Conservation (phyloP, 768 basidiomycete genomes). For the Lentinula aciculospora region DNA sequence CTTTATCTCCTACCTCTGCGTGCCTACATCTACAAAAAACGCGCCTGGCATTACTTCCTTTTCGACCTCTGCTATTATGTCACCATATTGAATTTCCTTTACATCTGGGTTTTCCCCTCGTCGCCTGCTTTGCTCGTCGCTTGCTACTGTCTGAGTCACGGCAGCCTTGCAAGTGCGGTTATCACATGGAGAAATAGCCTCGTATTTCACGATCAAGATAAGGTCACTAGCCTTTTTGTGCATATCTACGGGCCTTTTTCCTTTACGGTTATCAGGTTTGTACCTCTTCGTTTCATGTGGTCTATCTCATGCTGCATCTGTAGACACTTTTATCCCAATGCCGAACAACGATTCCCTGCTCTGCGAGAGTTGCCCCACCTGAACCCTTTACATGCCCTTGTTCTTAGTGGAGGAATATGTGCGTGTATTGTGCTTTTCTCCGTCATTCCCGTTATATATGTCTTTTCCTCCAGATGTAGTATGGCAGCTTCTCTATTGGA, state of each 20-base stretch:
- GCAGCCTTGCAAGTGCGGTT: slow-evolving; percentile 87
- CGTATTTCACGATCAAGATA: slow-evolving; percentile 96
- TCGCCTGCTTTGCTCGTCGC: slow-evolving; percentile 80
- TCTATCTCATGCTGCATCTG: slow-evolving; percentile 10
- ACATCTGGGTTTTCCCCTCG: slow-evolving; percentile 83
- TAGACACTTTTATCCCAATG: slow-evolving; percentile 86
- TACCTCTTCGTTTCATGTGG: slow-evolving; percentile 1
- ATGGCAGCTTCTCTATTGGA: slow-evolving; percentile 95
- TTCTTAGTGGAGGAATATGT: slow-evolving; percentile 84
- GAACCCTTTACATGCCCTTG: slow-evolving; percentile 63
- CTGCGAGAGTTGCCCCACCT: slow-evolving; percentile 64
- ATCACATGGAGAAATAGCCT: slow-evolving; percentile 98
- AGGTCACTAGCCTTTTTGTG: slow-evolving; percentile 92
- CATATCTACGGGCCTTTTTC: slow-evolving; percentile 92
- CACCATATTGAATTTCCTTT: slow-evolving; percentile 87
- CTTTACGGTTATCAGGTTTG: slow-evolving; percentile 86
- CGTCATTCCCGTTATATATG: slow-evolving; percentile 1
- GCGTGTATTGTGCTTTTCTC: slow-evolving; percentile 22
- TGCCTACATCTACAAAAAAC: slow-evolving; percentile 84
- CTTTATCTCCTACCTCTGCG: slow-evolving; percentile 80
- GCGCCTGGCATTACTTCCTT: slow-evolving; percentile 91
- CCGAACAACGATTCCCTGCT: slow-evolving; percentile 82
- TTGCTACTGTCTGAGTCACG: slow-evolving; percentile 90
- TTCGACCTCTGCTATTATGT: slow-evolving; percentile 93
- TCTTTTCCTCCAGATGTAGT: slow-evolving; percentile 57